Evolutionary conservation across 257 asterid genomes (phyloP).

Genomic region (Hygrophila difformis): DNA sequence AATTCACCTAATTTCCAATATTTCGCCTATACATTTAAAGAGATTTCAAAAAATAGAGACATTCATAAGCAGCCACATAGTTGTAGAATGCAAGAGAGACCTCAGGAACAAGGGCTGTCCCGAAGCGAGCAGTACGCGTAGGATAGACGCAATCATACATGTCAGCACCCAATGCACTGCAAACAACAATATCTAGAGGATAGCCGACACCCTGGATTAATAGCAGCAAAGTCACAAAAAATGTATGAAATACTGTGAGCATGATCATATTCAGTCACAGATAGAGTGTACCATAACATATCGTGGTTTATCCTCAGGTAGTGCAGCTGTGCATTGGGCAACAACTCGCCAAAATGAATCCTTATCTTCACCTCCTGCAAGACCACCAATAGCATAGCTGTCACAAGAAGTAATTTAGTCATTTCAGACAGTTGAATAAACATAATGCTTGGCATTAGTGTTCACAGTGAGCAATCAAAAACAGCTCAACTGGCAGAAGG

Average conservation of each 20-base stretch:
- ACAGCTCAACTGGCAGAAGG: too few relatives aligned
- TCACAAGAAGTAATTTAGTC: slow-evolving; percentile 34
- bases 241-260: too few relatives aligned
- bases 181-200: slow-evolving; percentile 92
- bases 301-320: slow-evolving; percentile 95
- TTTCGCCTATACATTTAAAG: background rate
- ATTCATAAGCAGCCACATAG: background rate
- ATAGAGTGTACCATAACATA: slow-evolving; percentile 70
- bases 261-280: background rate
- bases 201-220: slow-evolving; percentile 86
- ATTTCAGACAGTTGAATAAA: slow-evolving; percentile 21
- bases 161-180: slow-evolving; percentile 99
- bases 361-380: slow-evolving; percentile 99
- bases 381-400: slow-evolving; percentile 99
- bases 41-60: background rate
- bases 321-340: slow-evolving; percentile 97
- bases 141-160: slow-evolving; percentile 99
- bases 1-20: too few relatives aligned
- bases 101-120: slow-evolving; percentile 96
- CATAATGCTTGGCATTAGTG: slow-evolving; percentile 1
- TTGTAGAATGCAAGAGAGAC: slow-evolving; percentile 25
- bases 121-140: slow-evolving; percentile 99
- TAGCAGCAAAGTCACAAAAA: slow-evolving; percentile 16
- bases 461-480: slow-evolving; percentile 10
- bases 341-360: slow-evolving; percentile 99